phyloP scores from a whole-genome alignment of 495 filamentous ascomycete genomes.

The Corynascus novoguineensis region DNA sequence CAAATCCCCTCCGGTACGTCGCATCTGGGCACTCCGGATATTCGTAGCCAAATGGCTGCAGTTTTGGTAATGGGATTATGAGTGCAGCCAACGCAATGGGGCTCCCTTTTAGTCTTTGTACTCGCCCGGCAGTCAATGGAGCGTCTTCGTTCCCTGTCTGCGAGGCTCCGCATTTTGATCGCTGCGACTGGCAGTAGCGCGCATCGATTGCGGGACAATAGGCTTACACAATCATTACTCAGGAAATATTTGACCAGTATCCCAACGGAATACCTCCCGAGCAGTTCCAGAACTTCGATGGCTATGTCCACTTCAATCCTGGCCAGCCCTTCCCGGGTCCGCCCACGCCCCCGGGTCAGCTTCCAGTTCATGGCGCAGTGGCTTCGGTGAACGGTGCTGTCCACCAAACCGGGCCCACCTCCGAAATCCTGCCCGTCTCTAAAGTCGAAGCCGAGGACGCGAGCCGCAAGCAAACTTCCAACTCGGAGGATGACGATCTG shows the following conservation, averaged over 20 bases:
- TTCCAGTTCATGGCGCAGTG: slow-evolving; percentile 11
- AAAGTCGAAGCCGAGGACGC: slow-evolving; percentile 34
- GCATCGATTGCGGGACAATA: slow-evolving; percentile 17
- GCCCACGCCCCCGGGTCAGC: slow-evolving; percentile 40
- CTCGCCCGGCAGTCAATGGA: background rate
- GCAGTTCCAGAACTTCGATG: slow-evolving; percentile 43
- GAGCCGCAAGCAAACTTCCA: slow-evolving; percentile 37
- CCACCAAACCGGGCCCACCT: slow-evolving; percentile 20
- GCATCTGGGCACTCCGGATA: slow-evolving; percentile 7
- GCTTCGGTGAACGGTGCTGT: slow-evolving; percentile 28
- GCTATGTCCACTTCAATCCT: slow-evolving; percentile 37
- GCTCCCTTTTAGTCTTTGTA: slow-evolving; percentile 15
- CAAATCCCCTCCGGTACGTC: slow-evolving; percentile 50
- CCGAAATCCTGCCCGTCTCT: slow-evolving; percentile 33
- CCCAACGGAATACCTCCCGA: slow-evolving; percentile 37
- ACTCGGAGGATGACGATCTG: slow-evolving; percentile 53
- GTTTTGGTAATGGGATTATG: background rate
- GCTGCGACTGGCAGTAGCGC: slow-evolving; percentile 25
- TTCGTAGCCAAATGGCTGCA: background rate
- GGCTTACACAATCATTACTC: slow-evolving; percentile 40
- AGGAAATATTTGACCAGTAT: slow-evolving; percentile 45
- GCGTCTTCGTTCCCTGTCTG: slow-evolving; percentile 1
- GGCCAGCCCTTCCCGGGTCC: slow-evolving; percentile 38
- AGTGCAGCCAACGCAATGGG: background rate
- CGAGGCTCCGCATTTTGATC: slow-evolving; percentile 25